Base-by-base conservation (phyloP, 2,329 filamentous ascomycete species). In the Stagonosporopsis chrysanthemi region DNA sequence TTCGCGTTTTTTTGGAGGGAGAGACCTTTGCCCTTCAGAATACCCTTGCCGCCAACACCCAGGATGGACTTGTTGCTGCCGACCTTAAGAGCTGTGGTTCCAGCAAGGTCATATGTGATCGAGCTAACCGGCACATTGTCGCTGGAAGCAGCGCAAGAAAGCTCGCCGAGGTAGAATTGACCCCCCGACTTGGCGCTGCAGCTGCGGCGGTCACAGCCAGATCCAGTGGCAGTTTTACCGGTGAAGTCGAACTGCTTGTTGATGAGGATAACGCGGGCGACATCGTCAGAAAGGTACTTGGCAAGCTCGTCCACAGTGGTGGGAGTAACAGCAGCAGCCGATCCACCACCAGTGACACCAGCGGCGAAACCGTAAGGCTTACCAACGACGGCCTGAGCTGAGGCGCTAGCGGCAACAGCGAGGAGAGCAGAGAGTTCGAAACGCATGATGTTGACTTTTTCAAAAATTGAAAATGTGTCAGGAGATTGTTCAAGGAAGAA, bases 1-100 rank as follows among this genome's bases (percentile, higher is more conserved):
- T 61, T 66, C 2, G 65, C 72, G 22, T 69, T 70, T 12, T 65
- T 65, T 17, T 63, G 60, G 24, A 81, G 64, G 0, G 70, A 68
- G 5, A 81, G 67, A 8, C 78, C 78, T 59, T 78, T 80, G 45
- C 79, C 79, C 23, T 73, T 75, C 47, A 81, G 71, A 2, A 79
- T 67, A 38, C 74, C 79, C 44, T 72, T 74, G 28, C 68, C 73
- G 2, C 77, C 78, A 17, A 65, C 60, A 15, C 79, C 79, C 24
- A 81, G 57, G 38, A 81, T 73, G 2, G 72, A 74, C 66, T 81
- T 81, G 64, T 81, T 75, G 49, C 73, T 76, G 15, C 64, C 72
- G 5, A 81, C 76, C 3, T 63, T 61, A 52, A 78, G 72, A 15
- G 68, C 56, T 3, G 60, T 42, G 6, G 61, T 43, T 26, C 73